A percentile compares a stretch with the other conserved stretches of the same genome.
Evolutionary conservation across 2,329 filamentous ascomycete species (phyloP).

Genomic region (Clonostachys sp.): DNA sequence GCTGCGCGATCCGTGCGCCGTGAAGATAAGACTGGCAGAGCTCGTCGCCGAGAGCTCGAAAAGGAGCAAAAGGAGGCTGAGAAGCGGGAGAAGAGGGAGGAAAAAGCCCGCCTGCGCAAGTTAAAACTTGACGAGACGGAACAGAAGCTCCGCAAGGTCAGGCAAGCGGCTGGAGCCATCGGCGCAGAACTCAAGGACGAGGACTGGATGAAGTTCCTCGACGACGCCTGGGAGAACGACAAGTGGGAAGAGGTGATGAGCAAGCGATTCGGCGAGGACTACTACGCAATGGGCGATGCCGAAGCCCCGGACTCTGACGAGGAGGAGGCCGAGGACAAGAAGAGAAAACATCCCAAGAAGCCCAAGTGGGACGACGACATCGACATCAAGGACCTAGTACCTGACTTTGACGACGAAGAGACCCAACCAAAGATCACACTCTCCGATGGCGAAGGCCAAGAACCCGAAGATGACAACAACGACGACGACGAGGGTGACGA

Average conservation of each 20-base stretch:
- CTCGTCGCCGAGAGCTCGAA: constrained; percentile 75
- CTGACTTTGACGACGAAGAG: constrained; percentile 73
- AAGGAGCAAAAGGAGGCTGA: constrained; percentile 73
- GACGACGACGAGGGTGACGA: constrained; percentile 28
- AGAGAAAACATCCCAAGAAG: constrained; percentile 43
- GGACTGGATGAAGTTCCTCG: constrained; percentile 80
- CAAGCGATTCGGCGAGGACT: constrained; percentile 81
- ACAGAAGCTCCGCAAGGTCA: constrained; percentile 81
- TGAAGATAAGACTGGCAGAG: constrained; percentile 73
- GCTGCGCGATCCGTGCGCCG: constrained; percentile 79
- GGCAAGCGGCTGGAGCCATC: constrained; percentile 76
- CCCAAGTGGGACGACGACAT: constrained; percentile 93
- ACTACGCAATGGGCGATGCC: constrained; percentile 75
- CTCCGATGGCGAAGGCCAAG: constrained; percentile 37
- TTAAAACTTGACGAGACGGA: constrained; percentile 90
- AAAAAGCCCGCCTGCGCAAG: constrained; percentile 78
- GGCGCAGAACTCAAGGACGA: constrained; percentile 65
- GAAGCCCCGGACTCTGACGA: constrained; percentile 47
- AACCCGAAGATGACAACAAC: constrained; percentile 23
- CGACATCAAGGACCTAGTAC: constrained; percentile 88
- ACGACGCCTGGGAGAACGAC: constrained; percentile 83
- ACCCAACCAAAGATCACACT: constrained; percentile 47
- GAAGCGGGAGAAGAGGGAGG: constrained; percentile 70
- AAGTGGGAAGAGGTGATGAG: constrained; percentile 90
- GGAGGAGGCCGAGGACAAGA: constrained; percentile 44